Base-by-base conservation (phyloP, 345 rosid species). In the Lepidium aucheri region DNA sequence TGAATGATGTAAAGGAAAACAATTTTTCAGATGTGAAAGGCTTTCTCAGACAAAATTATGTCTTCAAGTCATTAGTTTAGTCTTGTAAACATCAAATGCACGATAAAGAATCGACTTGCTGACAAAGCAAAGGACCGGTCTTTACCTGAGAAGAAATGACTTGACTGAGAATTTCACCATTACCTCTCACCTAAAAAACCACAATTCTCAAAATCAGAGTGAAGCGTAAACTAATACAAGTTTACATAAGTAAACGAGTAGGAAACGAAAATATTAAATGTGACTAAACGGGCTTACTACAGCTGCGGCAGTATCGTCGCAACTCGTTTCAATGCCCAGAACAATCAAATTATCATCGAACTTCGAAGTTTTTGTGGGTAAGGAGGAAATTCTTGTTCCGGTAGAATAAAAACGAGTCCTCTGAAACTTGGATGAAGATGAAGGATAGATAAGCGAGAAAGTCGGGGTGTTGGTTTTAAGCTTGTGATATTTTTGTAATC, bases 261-360 rank as follows among this genome's bases (percentile, higher is more conserved):
- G 1, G 10, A 56, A 20, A 13, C 9, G 34, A 9, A 52, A 8
- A 12, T 40, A 36, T 4, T 20, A 69, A 60, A 46, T 22, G 46
- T 47, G 40, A 70, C 11, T 30, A 13, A 42, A 58, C 11, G 26
- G 30, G 41, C 87, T 74, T 74, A 93, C 98, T 13, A 93, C 77
- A 67, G 98, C 98, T 17, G 96, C 97, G 0, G 98, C 98, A 8
- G 98, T 93, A 82, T 90, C 97, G 42, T 93, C 97, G 52, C 98
- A 93, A 79, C 98, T 90, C n/a, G 92, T 93, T 78, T 93, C 98
- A 67, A 93, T 88, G 34, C 98, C 98, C n/a, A 93, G 84, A 68
- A 93, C 86, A 35, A 93, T 79, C 80, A 93, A 80, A 71, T 82
- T 85, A 36, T 78, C 85, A 39, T 55, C 78, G 3, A 53, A 14